A percentile compares a stretch with the other conserved stretches of the same genome.
Conservation (phyloP, 2,329 filamentous ascomycete species). For the Colletotrichum kahawae region DNA sequence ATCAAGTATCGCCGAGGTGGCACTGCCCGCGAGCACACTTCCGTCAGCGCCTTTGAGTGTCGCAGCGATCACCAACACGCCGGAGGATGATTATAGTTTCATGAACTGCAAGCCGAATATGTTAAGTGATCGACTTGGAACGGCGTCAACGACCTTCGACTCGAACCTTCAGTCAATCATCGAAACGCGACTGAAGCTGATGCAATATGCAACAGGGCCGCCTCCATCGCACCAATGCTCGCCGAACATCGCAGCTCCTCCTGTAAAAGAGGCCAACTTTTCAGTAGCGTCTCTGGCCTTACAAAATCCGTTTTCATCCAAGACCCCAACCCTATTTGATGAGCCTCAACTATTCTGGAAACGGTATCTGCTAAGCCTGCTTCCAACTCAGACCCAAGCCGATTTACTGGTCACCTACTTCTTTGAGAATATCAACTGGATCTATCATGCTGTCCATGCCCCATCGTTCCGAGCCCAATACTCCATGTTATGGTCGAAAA, state of each 20-base stretch:
- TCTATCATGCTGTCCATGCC: conserved; percentile 29
- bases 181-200: neutral
- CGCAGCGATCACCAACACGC: neutral
- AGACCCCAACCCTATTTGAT: neutral
- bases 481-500: conserved; percentile 28
- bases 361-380: conserved; percentile 8
- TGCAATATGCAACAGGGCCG: neutral
- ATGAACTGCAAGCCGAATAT: neutral
- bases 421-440: conserved; percentile 34
- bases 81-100: neutral
- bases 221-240: neutral
- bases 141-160: neutral
- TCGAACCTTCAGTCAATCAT: neutral
- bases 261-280: neutral
- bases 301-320: neutral
- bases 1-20: neutral
- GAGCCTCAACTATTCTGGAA: conserved; percentile 19
- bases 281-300: neutral
- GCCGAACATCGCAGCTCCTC: neutral
- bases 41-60: neutral
- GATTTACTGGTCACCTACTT: conserved; percentile 32
- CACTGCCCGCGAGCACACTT: neutral
- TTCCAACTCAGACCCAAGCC: conserved; percentile 24
- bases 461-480: conserved; percentile 28
- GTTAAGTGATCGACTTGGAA: neutral